These are phyloP conservation scores for Capsicum baccatum DNA, from an alignment of 257 asterid genomes.

Conservation along the genomic window DNA sequence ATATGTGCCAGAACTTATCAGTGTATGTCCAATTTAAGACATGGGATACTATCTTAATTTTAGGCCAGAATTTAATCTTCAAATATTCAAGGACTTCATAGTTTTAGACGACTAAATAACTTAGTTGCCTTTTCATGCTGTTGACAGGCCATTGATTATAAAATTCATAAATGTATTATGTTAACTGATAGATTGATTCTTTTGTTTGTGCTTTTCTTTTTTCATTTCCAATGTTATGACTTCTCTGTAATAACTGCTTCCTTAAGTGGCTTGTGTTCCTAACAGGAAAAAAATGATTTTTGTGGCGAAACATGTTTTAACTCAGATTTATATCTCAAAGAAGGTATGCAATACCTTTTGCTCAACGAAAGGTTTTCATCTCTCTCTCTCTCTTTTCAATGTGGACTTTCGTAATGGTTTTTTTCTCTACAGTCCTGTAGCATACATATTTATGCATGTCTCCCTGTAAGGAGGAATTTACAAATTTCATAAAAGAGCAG, in stretches of 20 bases:
- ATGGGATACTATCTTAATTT: conserved; percentile 23
- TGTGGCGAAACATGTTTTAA: neutral
- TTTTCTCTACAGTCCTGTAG: neutral
- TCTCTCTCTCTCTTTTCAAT: neutral
- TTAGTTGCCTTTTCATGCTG: neutral
- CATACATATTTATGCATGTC: conserved; percentile 11
- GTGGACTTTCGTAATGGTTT: neutral
- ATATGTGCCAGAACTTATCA: conserved; percentile 67
- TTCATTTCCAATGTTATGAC: neutral
- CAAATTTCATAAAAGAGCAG: neutral
- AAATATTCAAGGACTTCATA: neutral
- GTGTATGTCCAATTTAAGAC: conserved; percentile 55
- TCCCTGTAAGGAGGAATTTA: neutral
- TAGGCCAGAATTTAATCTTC: conserved; percentile 19
- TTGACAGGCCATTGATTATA: neutral
- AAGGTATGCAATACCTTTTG: neutral
- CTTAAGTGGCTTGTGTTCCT: neutral
- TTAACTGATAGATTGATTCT: neutral
- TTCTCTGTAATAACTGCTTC: neutral
- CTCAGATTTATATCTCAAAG: neutral
- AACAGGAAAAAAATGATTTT: neutral
- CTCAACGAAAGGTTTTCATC: neutral
- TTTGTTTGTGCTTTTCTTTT: conserved; percentile 22
- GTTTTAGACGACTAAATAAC: neutral
- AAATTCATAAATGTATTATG: neutral